Percentiles rank a stretch among this genome's conserved stretches.
Evolutionary conservation across 495 filamentous ascomycete species (phyloP).

Genomic region (Bacidia gigantensis): DNA sequence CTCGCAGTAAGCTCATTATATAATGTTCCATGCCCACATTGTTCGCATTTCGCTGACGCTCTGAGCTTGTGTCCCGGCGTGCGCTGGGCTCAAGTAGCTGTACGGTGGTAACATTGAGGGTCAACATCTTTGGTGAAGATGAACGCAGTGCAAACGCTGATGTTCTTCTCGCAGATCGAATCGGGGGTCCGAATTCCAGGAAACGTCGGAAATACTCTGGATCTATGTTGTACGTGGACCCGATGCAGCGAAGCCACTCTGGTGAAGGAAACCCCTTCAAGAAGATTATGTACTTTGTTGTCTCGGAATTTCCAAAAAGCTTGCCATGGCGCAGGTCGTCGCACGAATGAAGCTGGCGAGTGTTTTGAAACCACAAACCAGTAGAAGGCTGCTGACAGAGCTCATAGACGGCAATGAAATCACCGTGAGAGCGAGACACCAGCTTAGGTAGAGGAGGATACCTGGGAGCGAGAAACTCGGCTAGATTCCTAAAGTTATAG

Average conservation of each 20-base stretch:
- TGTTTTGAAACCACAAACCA: too few relatives aligned
- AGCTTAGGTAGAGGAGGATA: too few relatives aligned
- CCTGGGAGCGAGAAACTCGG: too few relatives aligned
- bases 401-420: too few relatives aligned
- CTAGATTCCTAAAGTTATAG: too few relatives aligned
- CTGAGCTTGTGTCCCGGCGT: background rate
- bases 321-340: too few relatives aligned
- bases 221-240: slow-evolving; percentile 16
- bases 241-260: slow-evolving; percentile 18
- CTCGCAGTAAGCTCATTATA: too few relatives aligned
- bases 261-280: slow-evolving; percentile 18
- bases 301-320: too few relatives aligned
- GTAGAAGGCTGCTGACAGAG: too few relatives aligned
- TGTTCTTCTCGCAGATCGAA: slow-evolving; percentile 3
- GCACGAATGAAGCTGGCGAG: too few relatives aligned
- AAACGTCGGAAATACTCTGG: slow-evolving; percentile 20
- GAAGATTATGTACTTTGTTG: too few relatives aligned
- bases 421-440: too few relatives aligned
- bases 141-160: slow-evolving; percentile 18
- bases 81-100: background rate
- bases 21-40: background rate
- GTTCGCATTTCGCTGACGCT: background rate
- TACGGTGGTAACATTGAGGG: slow-evolving; percentile 15
- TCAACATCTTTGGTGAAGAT: slow-evolving; percentile 11
- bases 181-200: slow-evolving; percentile 15